Evolutionary conservation across 2,329 filamentous ascomycete species (phyloP).

Genomic region (Bimuria novae-zelandiae): DNA sequence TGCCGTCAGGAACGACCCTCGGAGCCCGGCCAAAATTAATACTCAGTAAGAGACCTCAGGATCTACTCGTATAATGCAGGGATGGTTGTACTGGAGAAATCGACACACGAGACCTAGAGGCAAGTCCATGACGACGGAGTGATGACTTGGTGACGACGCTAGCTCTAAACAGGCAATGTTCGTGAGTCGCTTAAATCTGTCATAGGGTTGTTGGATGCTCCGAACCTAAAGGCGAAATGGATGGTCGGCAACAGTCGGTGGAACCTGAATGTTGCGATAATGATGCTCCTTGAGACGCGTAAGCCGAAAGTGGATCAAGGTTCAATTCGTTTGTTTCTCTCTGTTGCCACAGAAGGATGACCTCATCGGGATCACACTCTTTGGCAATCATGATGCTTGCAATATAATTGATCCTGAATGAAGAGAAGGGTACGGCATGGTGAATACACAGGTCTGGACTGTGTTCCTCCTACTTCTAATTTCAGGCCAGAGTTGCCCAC

Average conservation of each 20-base stretch:
- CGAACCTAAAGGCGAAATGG: background rate
- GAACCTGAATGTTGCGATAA: background rate
- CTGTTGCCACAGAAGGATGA: background rate
- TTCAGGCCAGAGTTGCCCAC: too few relatives aligned
- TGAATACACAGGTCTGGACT: too few relatives aligned
- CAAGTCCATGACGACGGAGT: background rate
- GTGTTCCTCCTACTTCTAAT: too few relatives aligned
- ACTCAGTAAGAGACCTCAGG: too few relatives aligned
- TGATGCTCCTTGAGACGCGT: background rate
- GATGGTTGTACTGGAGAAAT: background rate
- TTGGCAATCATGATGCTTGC: too few relatives aligned
- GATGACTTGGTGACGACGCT: background rate
- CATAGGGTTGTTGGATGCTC: background rate
- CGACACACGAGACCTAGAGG: background rate
- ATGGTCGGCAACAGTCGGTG: background rate
- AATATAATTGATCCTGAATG: too few relatives aligned
- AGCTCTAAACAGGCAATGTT: background rate
- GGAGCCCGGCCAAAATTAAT: background rate
- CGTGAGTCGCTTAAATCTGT: background rate
- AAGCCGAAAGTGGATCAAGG: background rate
- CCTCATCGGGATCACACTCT: background rate
- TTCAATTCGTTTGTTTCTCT: background rate
- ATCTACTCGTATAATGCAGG: too few relatives aligned
- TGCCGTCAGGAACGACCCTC: background rate
- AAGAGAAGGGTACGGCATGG: too few relatives aligned